Percentiles rank a stretch among this genome's conserved stretches.
phyloP scores from a whole-genome alignment of 441 rosid species.

The Croton setiger region DNA sequence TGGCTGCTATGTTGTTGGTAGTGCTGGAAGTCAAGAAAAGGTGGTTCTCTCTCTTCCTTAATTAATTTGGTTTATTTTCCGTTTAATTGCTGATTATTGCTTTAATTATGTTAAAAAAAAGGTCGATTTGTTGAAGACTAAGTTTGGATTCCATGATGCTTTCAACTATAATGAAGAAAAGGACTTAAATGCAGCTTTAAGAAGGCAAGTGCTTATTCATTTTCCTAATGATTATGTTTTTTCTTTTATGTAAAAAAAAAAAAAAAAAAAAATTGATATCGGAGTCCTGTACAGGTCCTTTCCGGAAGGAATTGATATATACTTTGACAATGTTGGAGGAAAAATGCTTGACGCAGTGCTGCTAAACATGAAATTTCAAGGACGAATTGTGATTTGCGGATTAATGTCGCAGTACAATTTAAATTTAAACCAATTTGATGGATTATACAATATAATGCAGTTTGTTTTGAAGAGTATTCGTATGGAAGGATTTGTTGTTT shows the following conservation, averaged over 20 bases:
- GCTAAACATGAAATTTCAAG: background rate
- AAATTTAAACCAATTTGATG: background rate
- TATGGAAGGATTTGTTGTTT: background rate
- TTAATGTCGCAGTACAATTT: background rate
- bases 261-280: no score
- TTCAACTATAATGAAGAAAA: background rate
- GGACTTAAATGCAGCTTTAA: background rate
- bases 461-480: background rate
- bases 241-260: no score
- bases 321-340: background rate
- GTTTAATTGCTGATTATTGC: background rate
- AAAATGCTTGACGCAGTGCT: background rate
- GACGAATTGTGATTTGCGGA: background rate
- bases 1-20: background rate
- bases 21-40: background rate
- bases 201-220: background rate
- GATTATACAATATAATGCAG: background rate
- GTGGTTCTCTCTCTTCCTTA: background rate
- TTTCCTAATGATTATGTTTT: no score
- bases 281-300: background rate
- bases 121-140: background rate
- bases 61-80: no score
- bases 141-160: background rate
- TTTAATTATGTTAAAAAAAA: no score
- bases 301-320: background rate